Evolutionary conservation across 208 protist species (phyloP).

Genomic region (Strigomonas galati): DNA sequence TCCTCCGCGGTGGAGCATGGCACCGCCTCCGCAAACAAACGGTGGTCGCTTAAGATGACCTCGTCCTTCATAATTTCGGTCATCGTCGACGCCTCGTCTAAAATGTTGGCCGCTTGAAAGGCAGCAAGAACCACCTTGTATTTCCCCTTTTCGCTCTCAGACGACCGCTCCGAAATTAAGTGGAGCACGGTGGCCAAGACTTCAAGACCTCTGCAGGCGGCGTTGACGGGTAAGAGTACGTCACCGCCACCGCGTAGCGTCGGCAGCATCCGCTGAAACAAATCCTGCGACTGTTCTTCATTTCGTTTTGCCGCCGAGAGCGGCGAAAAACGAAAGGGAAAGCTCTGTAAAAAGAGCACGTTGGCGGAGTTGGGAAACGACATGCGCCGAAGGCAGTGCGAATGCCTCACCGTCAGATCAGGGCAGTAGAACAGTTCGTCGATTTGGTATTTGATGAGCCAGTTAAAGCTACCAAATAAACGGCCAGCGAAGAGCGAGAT

Average conservation of each 20-base stretch:
- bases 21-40: constrained; percentile 70
- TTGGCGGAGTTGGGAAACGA: constrained; percentile 67
- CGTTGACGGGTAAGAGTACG: constrained; percentile 79
- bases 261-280: constrained; percentile 77
- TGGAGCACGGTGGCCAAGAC: constrained; percentile 69
- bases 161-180: constrained; percentile 67
- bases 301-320: constrained; percentile 18
- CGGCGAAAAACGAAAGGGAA: constrained; percentile 8
- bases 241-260: constrained; percentile 82
- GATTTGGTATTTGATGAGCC: constrained; percentile 85
- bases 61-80: constrained; percentile 75
- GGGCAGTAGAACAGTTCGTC: constrained; percentile 89
- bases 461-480: constrained; percentile 75
- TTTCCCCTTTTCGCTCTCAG: constrained; percentile 70
- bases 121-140: constrained; percentile 82
- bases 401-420: constrained; percentile 76
- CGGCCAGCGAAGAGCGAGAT: constrained; percentile 59
- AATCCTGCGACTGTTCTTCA: constrained; percentile 65
- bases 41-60: constrained; percentile 67
- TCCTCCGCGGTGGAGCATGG: constrained; percentile 75
- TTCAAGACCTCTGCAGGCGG: constrained; percentile 70
- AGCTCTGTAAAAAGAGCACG: constrained; percentile 54
- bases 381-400: constrained; percentile 70
- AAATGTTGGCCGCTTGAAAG: constrained; percentile 66
- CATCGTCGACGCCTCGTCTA: constrained; percentile 82